Base-by-base conservation (phyloP, 805 yeast species). In the Kodamaea lidongshanica region DNA sequence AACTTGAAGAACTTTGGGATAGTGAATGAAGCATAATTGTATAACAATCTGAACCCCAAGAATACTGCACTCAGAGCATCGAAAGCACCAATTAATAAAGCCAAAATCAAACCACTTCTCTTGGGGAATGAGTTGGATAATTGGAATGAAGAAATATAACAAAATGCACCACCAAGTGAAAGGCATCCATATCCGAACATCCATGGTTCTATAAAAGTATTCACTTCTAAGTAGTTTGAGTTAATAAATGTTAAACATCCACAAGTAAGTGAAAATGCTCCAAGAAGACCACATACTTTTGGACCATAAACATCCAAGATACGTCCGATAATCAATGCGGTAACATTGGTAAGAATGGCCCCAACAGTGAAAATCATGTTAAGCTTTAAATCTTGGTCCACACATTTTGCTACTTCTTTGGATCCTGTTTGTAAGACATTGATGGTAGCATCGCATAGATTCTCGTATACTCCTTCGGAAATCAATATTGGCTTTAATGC, bases 401-500 rank as follows among this genome's bases (percentile, higher is more conserved):
- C 56, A 46, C 79, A 72, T 44, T 60, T 56, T 12, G 73, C 68
- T 9, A 48, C 49, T n/a, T n/a, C n/a, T 4, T 46, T 40, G 11
- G 32, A 19, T 7, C 27, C 29, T 9, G 26, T 10, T n/a, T n/a
- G n/a, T n/a, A n/a, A n/a, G 12, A 16, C 14, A 7, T 21, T 14
- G 12, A 40, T 46, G 9, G 40, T 26, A 2, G 53, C 48, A 3
- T 61, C 50, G 50, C 96, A 88, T 6, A 62, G 48, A 2, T 77
- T 72, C 14, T 67, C 54, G 46, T 88, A 89, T 3, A 88, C 79
- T 3, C 89, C 87, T 49, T 89, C 88, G 7, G 65, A 52, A 12
- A 86, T 70, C 25, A 89, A 58, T 7, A 88, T 74, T 5, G 94
- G 94, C 50, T 89, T 89, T 32, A 88, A 61, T 3, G 97, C 96